Conservation (phyloP, 2,329 filamentous ascomycete species). For the Colletotrichum acutatum region DNA sequence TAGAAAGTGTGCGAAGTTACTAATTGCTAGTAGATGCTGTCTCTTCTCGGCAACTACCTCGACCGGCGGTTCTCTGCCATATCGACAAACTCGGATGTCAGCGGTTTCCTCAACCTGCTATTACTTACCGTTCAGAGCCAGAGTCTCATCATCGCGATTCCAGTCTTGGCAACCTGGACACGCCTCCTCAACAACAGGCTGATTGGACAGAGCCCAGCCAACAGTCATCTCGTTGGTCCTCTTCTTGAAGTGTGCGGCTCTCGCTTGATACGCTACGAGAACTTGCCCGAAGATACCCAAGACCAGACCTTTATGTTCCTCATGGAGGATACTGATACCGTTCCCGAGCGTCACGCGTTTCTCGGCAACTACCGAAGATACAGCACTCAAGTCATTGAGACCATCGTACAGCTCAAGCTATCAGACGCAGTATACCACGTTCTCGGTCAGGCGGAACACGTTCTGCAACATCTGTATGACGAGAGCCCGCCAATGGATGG, state of each 20-base stretch:
- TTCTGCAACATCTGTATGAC: conserved; percentile 81
- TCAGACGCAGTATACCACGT: conserved; percentile 90
- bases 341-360: conserved; percentile 94
- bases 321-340: conserved; percentile 92
- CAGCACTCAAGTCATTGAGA: conserved; percentile 87
- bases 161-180: conserved; percentile 90
- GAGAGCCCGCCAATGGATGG: conserved; percentile 74
- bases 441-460: conserved; percentile 79
- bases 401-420: conserved; percentile 83
- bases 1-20: background rate
- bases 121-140: conserved; percentile 83
- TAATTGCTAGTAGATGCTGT: conserved; percentile 72
- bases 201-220: conserved; percentile 72
- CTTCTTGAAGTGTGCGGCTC: conserved; percentile 86
- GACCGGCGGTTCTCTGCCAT: conserved; percentile 79
- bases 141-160: conserved; percentile 93
- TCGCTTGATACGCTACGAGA: conserved; percentile 88
- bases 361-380: conserved; percentile 95
- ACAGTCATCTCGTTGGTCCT: conserved; percentile 75
- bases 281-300: conserved; percentile 81
- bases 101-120: conserved; percentile 82
- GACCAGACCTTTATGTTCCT: conserved; percentile 85
- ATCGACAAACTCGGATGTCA: conserved; percentile 72
- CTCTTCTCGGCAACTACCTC: conserved; percentile 85
- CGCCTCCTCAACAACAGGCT: conserved; percentile 78